A percentile compares a stretch with the other conserved stretches of the same genome.
These are phyloP conservation scores for Polyrhizophydium stewartii DNA, from an alignment of 371 early-diverging fungal genomes.

Conservation along the genomic window DNA sequence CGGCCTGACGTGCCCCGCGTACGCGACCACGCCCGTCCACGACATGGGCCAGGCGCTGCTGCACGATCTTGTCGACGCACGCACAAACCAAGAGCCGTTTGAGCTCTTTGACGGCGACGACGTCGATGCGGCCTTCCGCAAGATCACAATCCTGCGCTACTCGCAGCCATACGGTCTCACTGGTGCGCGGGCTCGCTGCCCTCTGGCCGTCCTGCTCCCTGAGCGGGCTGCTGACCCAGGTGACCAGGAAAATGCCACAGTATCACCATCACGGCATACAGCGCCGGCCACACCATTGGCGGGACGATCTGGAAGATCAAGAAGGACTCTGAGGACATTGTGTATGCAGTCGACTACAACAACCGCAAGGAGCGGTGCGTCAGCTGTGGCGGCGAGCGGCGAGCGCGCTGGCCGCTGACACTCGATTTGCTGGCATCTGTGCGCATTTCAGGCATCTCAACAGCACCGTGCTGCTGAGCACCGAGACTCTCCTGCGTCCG, in stretches of 20 bases:
- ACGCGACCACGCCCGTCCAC: constrained; percentile 90
- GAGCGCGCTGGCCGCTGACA: background rate
- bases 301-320: constrained; percentile 97
- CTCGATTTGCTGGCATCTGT: too few species aligned
- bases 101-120: constrained; percentile 65
- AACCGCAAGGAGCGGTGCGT: constrained; percentile 87
- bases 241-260: constrained; percentile 71
- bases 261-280: constrained; percentile 86
- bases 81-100: constrained; percentile 66
- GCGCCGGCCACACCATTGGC: constrained; percentile 96
- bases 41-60: constrained; percentile 89
- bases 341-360: constrained; percentile 96
- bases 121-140: constrained; percentile 81
- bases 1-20: constrained; percentile 84
- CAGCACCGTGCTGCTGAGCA: constrained; percentile 69
- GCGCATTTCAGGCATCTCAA: constrained; percentile 80
- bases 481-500: constrained; percentile 70
- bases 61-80: constrained; percentile 71
- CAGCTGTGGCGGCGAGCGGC: background rate
- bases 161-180: constrained; percentile 79
- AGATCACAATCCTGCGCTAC: constrained; percentile 80
- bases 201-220: background rate
- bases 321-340: constrained; percentile 88
- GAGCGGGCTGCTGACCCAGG: background rate
- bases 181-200: constrained; percentile 29